A percentile compares a stretch with the other conserved stretches of the same genome.
phyloP scores from a whole-genome alignment of 495 filamentous ascomycete species.

The Trichoderma virens region DNA sequence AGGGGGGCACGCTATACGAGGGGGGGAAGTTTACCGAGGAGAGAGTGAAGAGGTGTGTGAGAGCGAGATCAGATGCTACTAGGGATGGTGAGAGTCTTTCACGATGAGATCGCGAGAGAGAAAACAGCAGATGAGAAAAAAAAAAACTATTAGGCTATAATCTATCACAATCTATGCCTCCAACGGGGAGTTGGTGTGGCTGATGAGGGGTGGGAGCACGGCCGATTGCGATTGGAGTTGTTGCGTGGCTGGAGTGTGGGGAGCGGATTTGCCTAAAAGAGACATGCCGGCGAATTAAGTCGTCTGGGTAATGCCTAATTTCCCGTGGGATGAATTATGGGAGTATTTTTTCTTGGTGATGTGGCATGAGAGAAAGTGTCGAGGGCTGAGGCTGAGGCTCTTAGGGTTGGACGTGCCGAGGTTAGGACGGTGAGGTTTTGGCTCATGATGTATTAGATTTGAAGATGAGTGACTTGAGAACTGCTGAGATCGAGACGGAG shows the following conservation, averaged over 20 bases:
- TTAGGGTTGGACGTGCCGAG: no score
- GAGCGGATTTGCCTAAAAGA: slow-evolving; percentile 5
- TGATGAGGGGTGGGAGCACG: neutral
- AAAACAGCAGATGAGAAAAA: no score
- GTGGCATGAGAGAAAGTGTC: no score
- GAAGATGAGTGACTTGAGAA: no score
- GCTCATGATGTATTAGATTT: no score
- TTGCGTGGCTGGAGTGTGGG: neutral
- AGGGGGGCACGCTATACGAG: neutral
- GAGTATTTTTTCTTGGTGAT: no score
- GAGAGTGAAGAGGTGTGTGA: neutral
- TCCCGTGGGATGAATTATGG: no score
- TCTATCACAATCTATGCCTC: no score
- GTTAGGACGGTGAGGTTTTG: no score
- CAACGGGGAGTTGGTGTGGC: neutral
- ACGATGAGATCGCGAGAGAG: neutral
- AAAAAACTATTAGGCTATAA: neutral
- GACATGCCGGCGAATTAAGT: neutral
- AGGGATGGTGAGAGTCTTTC: neutral
- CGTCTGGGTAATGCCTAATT: no score
- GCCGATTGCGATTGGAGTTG: neutral
- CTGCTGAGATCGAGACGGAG: no score
- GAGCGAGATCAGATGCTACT: neutral
- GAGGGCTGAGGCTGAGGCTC: no score
- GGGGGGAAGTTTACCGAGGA: neutral